Evolutionary conservation across 2,329 filamentous ascomycete species (phyloP), one percentile per base, ranked within the genome.

Genomic region (Nemania diffusa): DNA sequence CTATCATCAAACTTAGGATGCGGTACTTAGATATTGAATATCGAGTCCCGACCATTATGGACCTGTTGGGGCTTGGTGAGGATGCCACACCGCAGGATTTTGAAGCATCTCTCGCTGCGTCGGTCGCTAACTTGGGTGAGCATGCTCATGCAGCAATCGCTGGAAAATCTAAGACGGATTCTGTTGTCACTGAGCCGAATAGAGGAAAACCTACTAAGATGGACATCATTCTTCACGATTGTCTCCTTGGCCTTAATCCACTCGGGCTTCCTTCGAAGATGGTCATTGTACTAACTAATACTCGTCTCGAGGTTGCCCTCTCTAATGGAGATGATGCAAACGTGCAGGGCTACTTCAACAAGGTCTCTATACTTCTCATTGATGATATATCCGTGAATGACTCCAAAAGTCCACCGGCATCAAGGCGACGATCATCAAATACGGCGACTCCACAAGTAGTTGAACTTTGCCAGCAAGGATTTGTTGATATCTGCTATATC

Each of bases 11-110:
- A 77, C 79, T 97, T 65, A 97, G 97, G 77, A 81, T 98, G 48
- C 92, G 92, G 78, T 94, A 97, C 68, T 73, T 97, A 4, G 91
- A 89, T 66, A 79, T 93, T n/a, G 97, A 99, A 77, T 99, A 99
- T 78, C 91, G 91, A 17, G 92, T 98, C 3, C 87, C 92, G 0
- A 93, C 92, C 0, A 79, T 97, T 0, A 91, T 97, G 84, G 92
- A 93, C 59, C 79, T 97, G 5, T 85, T 97, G 6, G 91, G 89
- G 0, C 84, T 97, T 1, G 84, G 85, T 15, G 87, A 90, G 17
- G 87, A 91, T 71, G 84, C 88, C 4, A 91, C 89, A 0, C 84
- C 88, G 0, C 89, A 94, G 68, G 92, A 94, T 44, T 85, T 96
- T 52, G 92, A 94, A 55, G 84, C 88, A 24, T 89, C 90, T 57